phyloP scores from a whole-genome alignment of 345 rosid species.

The Ailanthus altissimus region DNA sequence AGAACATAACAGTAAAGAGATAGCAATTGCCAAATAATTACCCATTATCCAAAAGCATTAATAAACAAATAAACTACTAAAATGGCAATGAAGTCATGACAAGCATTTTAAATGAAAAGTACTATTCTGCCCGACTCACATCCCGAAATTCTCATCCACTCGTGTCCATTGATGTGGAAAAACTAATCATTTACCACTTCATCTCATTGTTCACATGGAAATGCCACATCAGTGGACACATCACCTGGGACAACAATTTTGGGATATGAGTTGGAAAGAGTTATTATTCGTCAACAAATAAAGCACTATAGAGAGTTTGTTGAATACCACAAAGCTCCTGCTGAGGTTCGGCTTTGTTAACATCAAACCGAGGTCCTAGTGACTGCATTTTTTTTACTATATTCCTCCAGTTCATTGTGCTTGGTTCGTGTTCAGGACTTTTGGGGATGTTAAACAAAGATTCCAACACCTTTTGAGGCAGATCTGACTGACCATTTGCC shows the following conservation, averaged over 20 bases:
- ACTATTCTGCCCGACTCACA: neutral
- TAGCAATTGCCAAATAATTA: neutral
- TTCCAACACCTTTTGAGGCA: constrained; percentile 84
- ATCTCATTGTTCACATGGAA: neutral
- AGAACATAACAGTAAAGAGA: constrained; percentile 17
- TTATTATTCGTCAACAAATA: neutral
- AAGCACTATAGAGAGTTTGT: constrained; percentile 7
- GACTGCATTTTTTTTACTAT: constrained; percentile 80
- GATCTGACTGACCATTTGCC: constrained; percentile 39
- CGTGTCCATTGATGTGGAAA: neutral
- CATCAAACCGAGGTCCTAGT: constrained; percentile 54
- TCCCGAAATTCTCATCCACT: neutral
- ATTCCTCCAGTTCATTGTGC: constrained; percentile 83
- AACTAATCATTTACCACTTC: neutral
- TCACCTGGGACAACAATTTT: constrained; percentile 5
- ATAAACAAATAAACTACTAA: constrained; percentile 13
- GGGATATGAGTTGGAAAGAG: neutral
- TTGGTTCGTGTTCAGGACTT: constrained; percentile 66
- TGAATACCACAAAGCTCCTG: constrained; percentile 43
- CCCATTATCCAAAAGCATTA: neutral
- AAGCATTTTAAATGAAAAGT: neutral
- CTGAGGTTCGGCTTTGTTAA: constrained; percentile 39
- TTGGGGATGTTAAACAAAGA: constrained; percentile 67
- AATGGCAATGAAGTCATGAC: neutral
- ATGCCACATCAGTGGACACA: constrained; percentile 1